Evolutionary conservation across 2,329 filamentous ascomycete species (phyloP), one percentile per base, ranked within the genome.

Genomic region (Davidsoniella neocaledoniae): DNA sequence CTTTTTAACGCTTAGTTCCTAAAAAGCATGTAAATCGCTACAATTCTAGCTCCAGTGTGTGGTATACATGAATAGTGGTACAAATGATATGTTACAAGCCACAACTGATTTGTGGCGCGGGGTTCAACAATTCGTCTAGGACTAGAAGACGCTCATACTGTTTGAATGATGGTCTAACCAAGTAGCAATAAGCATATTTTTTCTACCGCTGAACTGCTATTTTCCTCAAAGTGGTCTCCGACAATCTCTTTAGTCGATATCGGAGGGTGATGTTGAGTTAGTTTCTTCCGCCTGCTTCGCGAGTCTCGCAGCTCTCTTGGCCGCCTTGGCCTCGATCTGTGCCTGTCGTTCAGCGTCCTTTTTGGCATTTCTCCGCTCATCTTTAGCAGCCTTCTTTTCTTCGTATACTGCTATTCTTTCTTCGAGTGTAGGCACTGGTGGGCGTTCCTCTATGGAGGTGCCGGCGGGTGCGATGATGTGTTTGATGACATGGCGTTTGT

Each of bases 401-500:
- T 77, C 70, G 51, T 74, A 70, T 47, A 68, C 66, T 10, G 62
- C 69, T 57, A 77, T 68, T 41, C 76, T 68, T 62, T 87, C 76
- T 47, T 78, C 76, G 43, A 76, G 62, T 0, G 71, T 77, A 23
- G 81, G 80, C 9, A 91, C 70, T 0, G 76, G 70, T 4, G 81
- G 78, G 5, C 85, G 70, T 50, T 75, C 70, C 25, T 77, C 70
- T 48, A 84, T 74, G 2, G 78, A 72, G 1, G 68, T 67, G 16
- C 82, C 81, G 46, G 67, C 68, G 2, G 82, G 84, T 3, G 83
- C 79, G 54, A 90, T 74, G 57, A 91, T 87, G 54, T 74, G 69
- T 55, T 80, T 78, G 25, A 91, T 79, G 36, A 88, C 78, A 58
- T 90, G 83, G 23, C 77, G 75, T 57, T 88, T 85, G 55, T 70